Base-by-base conservation (phyloP, 305 asterid genomes). In the Solanum hybrid region DNA sequence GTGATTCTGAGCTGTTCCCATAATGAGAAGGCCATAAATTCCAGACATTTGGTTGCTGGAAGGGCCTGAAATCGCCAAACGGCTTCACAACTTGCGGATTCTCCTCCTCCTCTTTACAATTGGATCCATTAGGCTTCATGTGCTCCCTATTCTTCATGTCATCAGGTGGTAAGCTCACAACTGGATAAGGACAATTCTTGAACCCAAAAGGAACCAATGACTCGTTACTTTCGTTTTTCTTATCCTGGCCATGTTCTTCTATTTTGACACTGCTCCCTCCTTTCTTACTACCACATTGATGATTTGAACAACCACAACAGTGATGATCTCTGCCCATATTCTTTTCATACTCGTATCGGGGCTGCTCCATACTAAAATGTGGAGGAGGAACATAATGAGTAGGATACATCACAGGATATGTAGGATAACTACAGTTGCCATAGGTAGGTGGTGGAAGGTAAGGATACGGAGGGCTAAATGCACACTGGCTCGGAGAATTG, bases 261-360 rank as follows among this genome's bases (percentile, higher is more conserved):
- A 94, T 92, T 91, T 90, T 94, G n/a, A 94, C 78, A 77, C 64
- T 91, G 22, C 83, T 92, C 88, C 35, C 35, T 34, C 90, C 96
- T 84, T 39, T 93, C 89, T 6, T 80, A 22, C 87, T 89, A 16
- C 88, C 89, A 51, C 89, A 67, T 10, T 46, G 69, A 81, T 95
- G 94, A 89, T 94, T 92, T 33, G 90, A 91, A 87, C 97, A 95
- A 34, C 96, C 97, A 20, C 97, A 94, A n/a, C 95, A 96, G 79
- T 94, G 96, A 73, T 94, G 91, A 69, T 90, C 93, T 20, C 86
- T 67, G 5, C 91, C 91, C 89, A 89, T 81, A 35, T 91, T 89
- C 89, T 92, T 92, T n/a, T 89, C 93, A 51, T 86, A 92, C 42
- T 90, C 95, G 37, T 92, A 91, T 22, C 51, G 91, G 3, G 94